phyloP scores from a whole-genome alignment of 805 yeast genomes.

The Saturnispora kantuleensis region DNA sequence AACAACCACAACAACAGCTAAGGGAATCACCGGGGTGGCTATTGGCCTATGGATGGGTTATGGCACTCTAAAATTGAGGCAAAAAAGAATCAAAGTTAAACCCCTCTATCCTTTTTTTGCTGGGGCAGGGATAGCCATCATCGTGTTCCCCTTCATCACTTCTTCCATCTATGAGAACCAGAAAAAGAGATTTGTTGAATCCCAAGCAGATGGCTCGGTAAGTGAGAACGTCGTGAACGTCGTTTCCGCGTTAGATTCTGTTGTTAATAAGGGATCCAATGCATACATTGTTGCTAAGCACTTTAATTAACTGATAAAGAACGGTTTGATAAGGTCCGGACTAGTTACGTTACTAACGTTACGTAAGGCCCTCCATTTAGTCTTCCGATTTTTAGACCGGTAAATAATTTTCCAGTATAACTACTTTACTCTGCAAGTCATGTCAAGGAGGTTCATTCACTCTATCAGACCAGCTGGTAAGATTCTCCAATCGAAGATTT shows the following conservation, averaged over 20 bases:
- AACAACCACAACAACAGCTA: slow-evolving; percentile 23
- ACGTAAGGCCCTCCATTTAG: not conserved
- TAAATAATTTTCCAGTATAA: not conserved
- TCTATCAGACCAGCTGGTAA: not conserved
- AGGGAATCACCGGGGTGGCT: slow-evolving; percentile 34
- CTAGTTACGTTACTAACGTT: too few relatives aligned
- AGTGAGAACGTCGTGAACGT: not conserved
- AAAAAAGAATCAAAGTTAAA: slow-evolving; percentile 29
- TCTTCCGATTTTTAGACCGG: too few relatives aligned
- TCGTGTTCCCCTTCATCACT: slow-evolving; percentile 24
- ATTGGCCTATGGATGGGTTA: slow-evolving; percentile 36
- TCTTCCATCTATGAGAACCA: slow-evolving; percentile 23
- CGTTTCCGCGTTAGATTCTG: slow-evolving; percentile 13
- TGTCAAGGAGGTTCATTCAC: slow-evolving; percentile 4
- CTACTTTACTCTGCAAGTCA: not conserved
- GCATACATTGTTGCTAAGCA: slow-evolving; percentile 4
- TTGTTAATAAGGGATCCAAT: slow-evolving; percentile 1
- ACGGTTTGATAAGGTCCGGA: too few relatives aligned
- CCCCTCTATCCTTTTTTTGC: slow-evolving; percentile 32
- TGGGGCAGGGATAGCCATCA: slow-evolving; percentile 32
- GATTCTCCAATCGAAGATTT: slow-evolving; percentile 10
- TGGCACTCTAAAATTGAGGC: slow-evolving; percentile 16
- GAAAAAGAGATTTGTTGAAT: slow-evolving; percentile 19
- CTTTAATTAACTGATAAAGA: not conserved
- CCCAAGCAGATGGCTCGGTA: slow-evolving; percentile 5